phyloP scores from a whole-genome alignment of 1,139 yeast species.

The Diutina mesorugosa region DNA sequence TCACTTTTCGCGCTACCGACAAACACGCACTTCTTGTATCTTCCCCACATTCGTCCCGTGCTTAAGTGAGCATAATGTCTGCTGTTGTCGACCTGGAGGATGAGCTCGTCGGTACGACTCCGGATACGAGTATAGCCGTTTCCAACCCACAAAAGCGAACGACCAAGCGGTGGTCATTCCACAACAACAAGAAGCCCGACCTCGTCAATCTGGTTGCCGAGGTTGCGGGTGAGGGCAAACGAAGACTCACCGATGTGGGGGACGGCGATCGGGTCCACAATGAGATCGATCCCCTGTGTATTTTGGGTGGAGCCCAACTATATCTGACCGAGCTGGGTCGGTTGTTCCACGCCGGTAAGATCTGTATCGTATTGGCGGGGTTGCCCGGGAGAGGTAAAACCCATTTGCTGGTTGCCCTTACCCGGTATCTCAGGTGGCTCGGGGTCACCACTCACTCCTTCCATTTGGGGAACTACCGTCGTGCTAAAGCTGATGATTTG shows the following conservation, averaged over 20 bases:
- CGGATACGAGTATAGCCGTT: background rate
- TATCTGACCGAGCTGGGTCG: slow-evolving; percentile 86
- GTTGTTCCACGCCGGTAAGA: slow-evolving; percentile 90
- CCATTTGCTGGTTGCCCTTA: slow-evolving; percentile 78
- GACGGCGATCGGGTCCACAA: slow-evolving; percentile 44
- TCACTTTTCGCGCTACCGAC: background rate
- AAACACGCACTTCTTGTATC: background rate
- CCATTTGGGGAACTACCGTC: slow-evolving; percentile 86
- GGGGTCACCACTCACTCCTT: slow-evolving; percentile 90
- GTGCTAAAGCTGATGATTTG: slow-evolving; percentile 43
- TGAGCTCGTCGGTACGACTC: background rate
- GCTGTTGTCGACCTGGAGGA: background rate
- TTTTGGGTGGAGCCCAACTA: slow-evolving; percentile 67
- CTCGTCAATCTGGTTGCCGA: slow-evolving; percentile 19
- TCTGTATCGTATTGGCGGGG: slow-evolving; percentile 82
- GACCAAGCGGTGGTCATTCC: slow-evolving; percentile 33
- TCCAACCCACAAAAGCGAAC: slow-evolving; percentile 13
- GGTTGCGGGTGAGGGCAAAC: slow-evolving; percentile 8
- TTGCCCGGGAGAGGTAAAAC: slow-evolving; percentile 96
- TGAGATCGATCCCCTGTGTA: slow-evolving; percentile 34
- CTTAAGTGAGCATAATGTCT: background rate
- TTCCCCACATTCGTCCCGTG: background rate
- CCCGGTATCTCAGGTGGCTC: slow-evolving; percentile 85
- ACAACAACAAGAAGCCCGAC: slow-evolving; percentile 23
- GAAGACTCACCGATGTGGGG: slow-evolving; percentile 30